A percentile compares a stretch with the other conserved stretches of the same genome.
Evolutionary conservation across 1,284 basidiomycete species (phyloP).

Genomic region (Ceratobasidium sp.): DNA sequence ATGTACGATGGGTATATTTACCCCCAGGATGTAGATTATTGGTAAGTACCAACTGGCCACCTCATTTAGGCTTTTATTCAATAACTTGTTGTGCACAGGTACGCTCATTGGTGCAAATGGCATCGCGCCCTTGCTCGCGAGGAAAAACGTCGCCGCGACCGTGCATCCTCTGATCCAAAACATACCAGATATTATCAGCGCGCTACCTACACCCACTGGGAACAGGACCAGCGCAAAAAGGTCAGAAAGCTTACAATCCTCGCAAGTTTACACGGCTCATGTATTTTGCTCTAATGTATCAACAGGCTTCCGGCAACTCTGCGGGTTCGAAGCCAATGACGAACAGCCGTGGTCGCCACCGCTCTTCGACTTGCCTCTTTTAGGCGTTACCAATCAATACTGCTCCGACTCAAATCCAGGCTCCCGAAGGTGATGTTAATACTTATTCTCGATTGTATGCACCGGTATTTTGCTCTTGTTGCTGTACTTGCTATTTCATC

Average conservation of each 20-base stretch:
- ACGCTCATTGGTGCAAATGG: constrained; percentile 44
- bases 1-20: constrained; percentile 41
- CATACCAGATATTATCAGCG: constrained; percentile 30
- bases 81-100: too few species aligned
- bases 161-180: constrained; percentile 36
- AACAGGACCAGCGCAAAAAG: constrained; percentile 36
- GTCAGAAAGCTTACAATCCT: not conserved
- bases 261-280: not conserved
- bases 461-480: not conserved
- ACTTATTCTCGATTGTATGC: not conserved
- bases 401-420: not conserved
- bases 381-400: constrained; percentile 13
- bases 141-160: constrained; percentile 41
- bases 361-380: constrained; percentile 43
- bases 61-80: too few species aligned
- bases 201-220: constrained; percentile 38
- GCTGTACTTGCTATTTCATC: not conserved
- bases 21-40: constrained; percentile 35
- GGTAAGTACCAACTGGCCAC: constrained; percentile 5
- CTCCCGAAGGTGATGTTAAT: not conserved
- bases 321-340: constrained; percentile 34
- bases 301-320: not conserved
- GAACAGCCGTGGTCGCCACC: constrained; percentile 22
- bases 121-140: constrained; percentile 41
- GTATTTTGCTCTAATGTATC: not conserved